Evolutionary conservation across 2,329 filamentous ascomycete genomes (phyloP).

Genomic region (Aureobasidium sp.): DNA sequence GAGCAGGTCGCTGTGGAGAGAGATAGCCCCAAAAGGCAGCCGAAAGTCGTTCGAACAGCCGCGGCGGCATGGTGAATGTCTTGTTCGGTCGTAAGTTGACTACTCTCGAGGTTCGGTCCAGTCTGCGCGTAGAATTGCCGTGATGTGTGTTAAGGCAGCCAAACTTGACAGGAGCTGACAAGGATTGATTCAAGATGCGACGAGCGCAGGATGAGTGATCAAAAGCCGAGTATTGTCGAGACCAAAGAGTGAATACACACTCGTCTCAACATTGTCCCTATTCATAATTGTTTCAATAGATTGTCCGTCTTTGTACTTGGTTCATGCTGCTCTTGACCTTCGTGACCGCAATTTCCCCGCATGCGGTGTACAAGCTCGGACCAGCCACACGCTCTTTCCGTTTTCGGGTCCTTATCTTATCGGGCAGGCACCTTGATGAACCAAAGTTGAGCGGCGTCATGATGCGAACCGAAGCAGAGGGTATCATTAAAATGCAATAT

Average conservation of each 20-base stretch:
- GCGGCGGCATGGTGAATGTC: background rate
- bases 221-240: background rate
- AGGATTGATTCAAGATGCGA: background rate
- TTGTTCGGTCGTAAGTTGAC: background rate
- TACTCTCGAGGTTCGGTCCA: background rate
- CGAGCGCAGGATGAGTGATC: too few relatives aligned
- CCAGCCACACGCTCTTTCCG: background rate
- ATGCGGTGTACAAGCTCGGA: conserved; percentile 1
- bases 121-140: background rate
- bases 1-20: conserved; percentile 27
- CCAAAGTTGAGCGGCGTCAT: background rate
- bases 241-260: background rate
- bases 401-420: conserved; percentile 2
- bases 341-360: background rate
- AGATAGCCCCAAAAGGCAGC: conserved; percentile 37
- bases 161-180: background rate
- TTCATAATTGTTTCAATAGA: background rate
- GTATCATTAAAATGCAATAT: background rate
- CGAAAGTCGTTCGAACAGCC: conserved; percentile 26
- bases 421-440: conserved; percentile 7
- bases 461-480: background rate
- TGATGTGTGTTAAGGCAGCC: background rate
- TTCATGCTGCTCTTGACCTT: background rate
- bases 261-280: background rate
- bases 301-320: background rate